Evolutionary conservation across 2,329 filamentous ascomycete genomes (phyloP).

Genomic region (Lachnellula hyalina): DNA sequence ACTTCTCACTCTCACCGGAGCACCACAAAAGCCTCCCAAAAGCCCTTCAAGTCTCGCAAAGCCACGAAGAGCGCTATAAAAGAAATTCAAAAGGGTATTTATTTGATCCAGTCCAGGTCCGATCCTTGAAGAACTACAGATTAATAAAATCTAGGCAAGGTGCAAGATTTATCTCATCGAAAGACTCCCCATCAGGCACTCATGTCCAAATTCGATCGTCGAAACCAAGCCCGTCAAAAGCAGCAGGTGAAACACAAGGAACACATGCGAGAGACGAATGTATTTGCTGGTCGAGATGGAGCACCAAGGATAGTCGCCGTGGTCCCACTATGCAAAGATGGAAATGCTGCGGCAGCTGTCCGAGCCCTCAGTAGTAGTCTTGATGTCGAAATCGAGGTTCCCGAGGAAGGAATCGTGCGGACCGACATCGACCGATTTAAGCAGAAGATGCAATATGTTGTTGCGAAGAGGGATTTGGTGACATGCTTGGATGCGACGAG

Average conservation of each 20-base stretch:
- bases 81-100: slow-evolving; percentile 76
- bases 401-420: slow-evolving; percentile 52
- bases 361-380: slow-evolving; percentile 69
- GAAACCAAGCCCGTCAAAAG: slow-evolving; percentile 91
- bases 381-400: slow-evolving; percentile 65
- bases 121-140: slow-evolving; percentile 2
- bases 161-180: slow-evolving; percentile 66
- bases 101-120: slow-evolving; percentile 3
- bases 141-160: slow-evolving; percentile 57
- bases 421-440: slow-evolving; percentile 86
- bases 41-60: slow-evolving; percentile 89
- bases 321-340: slow-evolving; percentile 72
- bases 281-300: slow-evolving; percentile 83
- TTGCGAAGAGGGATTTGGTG: slow-evolving; percentile 66
- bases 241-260: slow-evolving; percentile 79
- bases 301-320: slow-evolving; percentile 86
- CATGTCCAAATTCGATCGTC: slow-evolving; percentile 93
- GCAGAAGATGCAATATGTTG: slow-evolving; percentile 84
- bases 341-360: slow-evolving; percentile 63
- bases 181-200: slow-evolving; percentile 93
- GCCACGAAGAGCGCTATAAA: slow-evolving; percentile 83
- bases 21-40: slow-evolving; percentile 84
- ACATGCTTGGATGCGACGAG: slow-evolving; percentile 80
- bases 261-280: slow-evolving; percentile 68
- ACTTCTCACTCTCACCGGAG: slow-evolving; percentile 80